Evolutionary conservation across 441 rosid species (phyloP).

Genomic region (California macrophylla): DNA sequence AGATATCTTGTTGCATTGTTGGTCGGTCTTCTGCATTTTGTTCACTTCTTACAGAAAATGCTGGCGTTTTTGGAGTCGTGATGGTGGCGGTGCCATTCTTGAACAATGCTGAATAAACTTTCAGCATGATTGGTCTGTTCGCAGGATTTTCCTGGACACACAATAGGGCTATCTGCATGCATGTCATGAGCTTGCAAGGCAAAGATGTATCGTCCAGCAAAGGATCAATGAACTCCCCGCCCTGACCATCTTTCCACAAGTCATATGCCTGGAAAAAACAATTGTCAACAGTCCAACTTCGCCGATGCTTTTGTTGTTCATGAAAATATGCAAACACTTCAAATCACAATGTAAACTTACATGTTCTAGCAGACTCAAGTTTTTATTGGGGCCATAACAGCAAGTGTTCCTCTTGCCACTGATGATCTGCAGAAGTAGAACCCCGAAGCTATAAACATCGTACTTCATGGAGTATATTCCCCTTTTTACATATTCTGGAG

Average conservation of each 20-base stretch:
- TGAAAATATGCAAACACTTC: background rate
- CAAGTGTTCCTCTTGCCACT: conserved; percentile 17
- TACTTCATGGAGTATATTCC: conserved; percentile 29
- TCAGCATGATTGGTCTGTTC: conserved; percentile 12
- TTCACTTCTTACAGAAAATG: conserved; percentile 21
- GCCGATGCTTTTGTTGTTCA: background rate
- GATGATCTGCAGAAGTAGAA: conserved; percentile 20
- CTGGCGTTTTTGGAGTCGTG: conserved; percentile 23
- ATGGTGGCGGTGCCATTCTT: conserved; percentile 7
- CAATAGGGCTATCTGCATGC: conserved; percentile 15
- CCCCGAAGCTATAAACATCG: conserved; percentile 23
- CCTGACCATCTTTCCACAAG: conserved; percentile 15
- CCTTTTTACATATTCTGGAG: conserved; percentile 18
- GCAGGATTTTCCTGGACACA: conserved; percentile 14
- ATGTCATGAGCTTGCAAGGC: conserved; percentile 1
- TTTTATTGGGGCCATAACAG: conserved; percentile 1
- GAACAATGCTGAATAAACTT: background rate
- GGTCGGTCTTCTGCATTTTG: background rate
- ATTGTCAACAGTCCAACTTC: background rate
- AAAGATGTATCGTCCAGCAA: conserved; percentile 7
- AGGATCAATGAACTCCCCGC: conserved; percentile 9
- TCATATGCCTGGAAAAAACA: conserved; percentile 13
- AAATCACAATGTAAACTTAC: background rate
- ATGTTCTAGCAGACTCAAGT: conserved; percentile 16
- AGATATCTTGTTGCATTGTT: background rate